Percentiles rank a stretch among this genome's conserved stretches.
These are phyloP conservation scores for Dothistroma pini DNA, from an alignment of 2,329 filamentous ascomycete species.

Conservation along the genomic window DNA sequence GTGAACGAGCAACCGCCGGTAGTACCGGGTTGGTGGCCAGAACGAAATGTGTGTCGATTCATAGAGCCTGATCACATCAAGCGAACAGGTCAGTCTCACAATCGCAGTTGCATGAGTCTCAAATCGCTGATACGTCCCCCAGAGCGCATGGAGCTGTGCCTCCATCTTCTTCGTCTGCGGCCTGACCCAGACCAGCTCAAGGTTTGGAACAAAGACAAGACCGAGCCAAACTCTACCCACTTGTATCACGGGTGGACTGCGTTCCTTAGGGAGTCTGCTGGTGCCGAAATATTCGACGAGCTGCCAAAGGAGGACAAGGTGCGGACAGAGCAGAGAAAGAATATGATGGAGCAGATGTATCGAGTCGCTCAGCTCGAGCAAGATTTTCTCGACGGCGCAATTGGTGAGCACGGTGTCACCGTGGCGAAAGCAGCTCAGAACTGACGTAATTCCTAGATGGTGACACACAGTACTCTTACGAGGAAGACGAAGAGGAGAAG, in stretches of 20 bases:
- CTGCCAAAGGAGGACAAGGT: conserved; percentile 20
- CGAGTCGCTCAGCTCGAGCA: conserved; percentile 20
- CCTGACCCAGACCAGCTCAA: conserved; percentile 28
- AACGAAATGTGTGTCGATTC: conserved; percentile 52
- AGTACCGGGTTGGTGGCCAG: conserved; percentile 37
- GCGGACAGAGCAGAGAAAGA: conserved; percentile 13
- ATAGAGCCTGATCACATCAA: conserved; percentile 71
- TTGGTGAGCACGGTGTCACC: conserved; percentile 14
- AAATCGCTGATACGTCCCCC: conserved; percentile 10
- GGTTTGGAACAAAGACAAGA: conserved; percentile 27
- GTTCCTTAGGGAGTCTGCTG: conserved; percentile 29
- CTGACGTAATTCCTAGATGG: conserved; percentile 19
- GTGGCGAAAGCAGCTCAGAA: not conserved
- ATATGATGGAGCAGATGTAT: conserved; percentile 21
- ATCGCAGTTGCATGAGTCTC: not conserved
- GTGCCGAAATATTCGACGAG: conserved; percentile 27
- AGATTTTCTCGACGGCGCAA: conserved; percentile 11
- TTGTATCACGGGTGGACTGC: conserved; percentile 28
- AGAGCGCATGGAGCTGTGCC: conserved; percentile 31
- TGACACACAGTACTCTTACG: conserved; percentile 10
- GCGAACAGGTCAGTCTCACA: conserved; percentile 55
- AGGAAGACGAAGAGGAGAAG: conserved; percentile 18
- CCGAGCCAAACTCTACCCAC: conserved; percentile 26
- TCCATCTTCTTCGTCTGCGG: conserved; percentile 32
- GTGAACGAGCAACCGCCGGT: conserved; percentile 31